phyloP scores from a whole-genome alignment of 331 rosid species.

The Rosa hybrid region DNA sequence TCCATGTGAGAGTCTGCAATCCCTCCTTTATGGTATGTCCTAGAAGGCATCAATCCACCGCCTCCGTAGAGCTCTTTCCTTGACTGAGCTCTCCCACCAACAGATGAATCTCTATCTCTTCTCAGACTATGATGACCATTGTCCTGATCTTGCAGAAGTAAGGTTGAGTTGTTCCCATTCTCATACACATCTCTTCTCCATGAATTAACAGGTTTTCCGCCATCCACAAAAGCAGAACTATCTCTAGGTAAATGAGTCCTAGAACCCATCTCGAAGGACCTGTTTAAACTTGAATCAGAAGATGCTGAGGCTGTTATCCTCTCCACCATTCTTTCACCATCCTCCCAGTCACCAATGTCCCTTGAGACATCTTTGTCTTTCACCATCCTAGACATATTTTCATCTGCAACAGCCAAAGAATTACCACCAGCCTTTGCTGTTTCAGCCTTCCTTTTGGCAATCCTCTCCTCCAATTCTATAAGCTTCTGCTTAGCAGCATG shows the following conservation, averaged over 20 bases:
- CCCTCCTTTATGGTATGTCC: slow-evolving; percentile 54
- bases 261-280: slow-evolving; percentile 63
- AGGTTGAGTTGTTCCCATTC: slow-evolving; percentile 57
- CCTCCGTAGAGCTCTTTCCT: slow-evolving; percentile 71
- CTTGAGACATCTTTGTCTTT: slow-evolving; percentile 61
- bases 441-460: slow-evolving; percentile 85
- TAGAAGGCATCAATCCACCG: slow-evolving; percentile 60
- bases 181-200: slow-evolving; percentile 84
- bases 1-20: slow-evolving; percentile 54
- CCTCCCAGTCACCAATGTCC: slow-evolving; percentile 92
- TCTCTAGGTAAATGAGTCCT: slow-evolving; percentile 66
- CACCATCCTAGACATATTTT: slow-evolving; percentile 38
- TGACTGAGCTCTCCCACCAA: slow-evolving; percentile 58
- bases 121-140: slow-evolving; percentile 50
- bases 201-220: slow-evolving; percentile 66
- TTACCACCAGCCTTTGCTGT: slow-evolving; percentile 39
- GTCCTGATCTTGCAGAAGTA: slow-evolving; percentile 63
- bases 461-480: slow-evolving; percentile 85
- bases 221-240: slow-evolving; percentile 53
- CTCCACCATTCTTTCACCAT: slow-evolving; percentile 89
- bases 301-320: slow-evolving; percentile 76
- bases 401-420: slow-evolving; percentile 48
- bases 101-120: slow-evolving; percentile 65
- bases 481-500: slow-evolving; percentile 94
- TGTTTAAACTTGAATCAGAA: slow-evolving; percentile 76